Evolutionary conservation across 768 basidiomycete genomes (phyloP).

Genomic region (Tubosaeta brunneosetosa): DNA sequence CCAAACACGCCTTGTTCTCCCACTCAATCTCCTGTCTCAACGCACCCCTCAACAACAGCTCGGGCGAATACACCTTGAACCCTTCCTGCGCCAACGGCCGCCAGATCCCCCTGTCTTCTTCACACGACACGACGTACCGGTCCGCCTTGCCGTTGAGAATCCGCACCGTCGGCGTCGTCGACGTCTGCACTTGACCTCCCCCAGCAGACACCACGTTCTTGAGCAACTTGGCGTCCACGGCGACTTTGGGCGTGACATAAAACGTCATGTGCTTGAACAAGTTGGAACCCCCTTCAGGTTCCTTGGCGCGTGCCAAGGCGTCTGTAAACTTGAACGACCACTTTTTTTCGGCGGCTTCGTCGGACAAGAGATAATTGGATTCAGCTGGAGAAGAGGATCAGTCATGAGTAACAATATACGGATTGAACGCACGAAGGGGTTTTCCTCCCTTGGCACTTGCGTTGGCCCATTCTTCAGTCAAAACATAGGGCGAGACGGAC

Average conservation of each 20-base stretch:
- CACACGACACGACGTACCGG: conserved; percentile 62
- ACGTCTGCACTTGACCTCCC: conserved; percentile 54
- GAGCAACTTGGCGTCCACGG: conserved; percentile 54
- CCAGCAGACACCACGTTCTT: conserved; percentile 62
- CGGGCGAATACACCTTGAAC: conserved; percentile 60
- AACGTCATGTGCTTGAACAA: conserved; percentile 65
- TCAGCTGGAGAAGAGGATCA: conserved; percentile 47
- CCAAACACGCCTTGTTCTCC: conserved; percentile 38
- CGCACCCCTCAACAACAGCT: conserved; percentile 60
- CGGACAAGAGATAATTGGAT: conserved; percentile 52
- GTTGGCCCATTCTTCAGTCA: conserved; percentile 66
- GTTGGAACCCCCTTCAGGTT: conserved; percentile 37
- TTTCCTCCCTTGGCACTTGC: conserved; percentile 51
- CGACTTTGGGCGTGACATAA: conserved; percentile 68
- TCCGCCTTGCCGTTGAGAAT: conserved; percentile 45
- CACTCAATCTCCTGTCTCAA: conserved; percentile 66
- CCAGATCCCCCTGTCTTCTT: conserved; percentile 65
- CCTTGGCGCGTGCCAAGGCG: conserved; percentile 55
- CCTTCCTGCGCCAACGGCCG: conserved; percentile 48
- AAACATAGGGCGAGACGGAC: conserved; percentile 53
- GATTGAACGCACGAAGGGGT: conserved; percentile 55
- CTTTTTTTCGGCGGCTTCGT: conserved; percentile 59
- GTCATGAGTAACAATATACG: not conserved
- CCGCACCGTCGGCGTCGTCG: conserved; percentile 48
- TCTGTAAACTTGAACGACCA: conserved; percentile 61